phyloP scores from a whole-genome alignment of 139 green algal genomes.

The Picochlorum sp. region DNA sequence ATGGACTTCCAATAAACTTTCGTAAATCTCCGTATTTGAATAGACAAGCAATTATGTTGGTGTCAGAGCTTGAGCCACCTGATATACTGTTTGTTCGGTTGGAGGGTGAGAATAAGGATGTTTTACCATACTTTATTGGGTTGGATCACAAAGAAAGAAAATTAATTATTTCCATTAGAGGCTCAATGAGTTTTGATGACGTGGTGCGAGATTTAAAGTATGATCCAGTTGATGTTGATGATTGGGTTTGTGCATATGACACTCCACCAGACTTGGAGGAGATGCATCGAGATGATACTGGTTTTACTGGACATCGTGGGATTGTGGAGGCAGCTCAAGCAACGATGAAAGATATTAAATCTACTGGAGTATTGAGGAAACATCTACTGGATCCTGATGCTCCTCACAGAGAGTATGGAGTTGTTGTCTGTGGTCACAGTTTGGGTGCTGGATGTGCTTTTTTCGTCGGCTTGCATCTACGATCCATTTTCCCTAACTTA shows the following conservation, averaged over 20 bases:
- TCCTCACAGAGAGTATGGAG: conserved; percentile 26
- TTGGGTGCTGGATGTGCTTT: conserved; percentile 58
- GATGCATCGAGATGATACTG: not conserved
- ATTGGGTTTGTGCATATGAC: conserved; percentile 28
- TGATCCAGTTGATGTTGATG: conserved; percentile 39
- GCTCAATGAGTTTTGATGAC: conserved; percentile 48
- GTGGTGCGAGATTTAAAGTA: conserved; percentile 51
- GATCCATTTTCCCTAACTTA: conserved; percentile 30
- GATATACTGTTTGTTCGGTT: conserved; percentile 37
- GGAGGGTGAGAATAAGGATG: conserved; percentile 20
- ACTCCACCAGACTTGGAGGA: conserved; percentile 5
- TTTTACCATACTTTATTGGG: conserved; percentile 56
- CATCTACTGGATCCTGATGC: conserved; percentile 10
- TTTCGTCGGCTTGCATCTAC: conserved; percentile 51
- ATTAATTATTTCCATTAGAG: conserved; percentile 48
- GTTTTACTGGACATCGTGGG: conserved; percentile 35
- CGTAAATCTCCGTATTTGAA: not conserved
- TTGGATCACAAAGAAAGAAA: conserved; percentile 29
- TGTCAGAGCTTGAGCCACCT: conserved; percentile 21
- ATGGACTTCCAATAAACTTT: not conserved
- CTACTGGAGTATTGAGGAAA: conserved; percentile 6
- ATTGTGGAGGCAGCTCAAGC: conserved; percentile 48
- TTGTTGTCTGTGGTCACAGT: conserved; percentile 62
- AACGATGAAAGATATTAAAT: conserved; percentile 20
- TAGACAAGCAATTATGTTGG: conserved; percentile 41